A percentile compares a stretch with the other conserved stretches of the same genome.
Conservation (phyloP, 352 stramenopile genomes). For the Aphanomyces cochlioides region DNA sequence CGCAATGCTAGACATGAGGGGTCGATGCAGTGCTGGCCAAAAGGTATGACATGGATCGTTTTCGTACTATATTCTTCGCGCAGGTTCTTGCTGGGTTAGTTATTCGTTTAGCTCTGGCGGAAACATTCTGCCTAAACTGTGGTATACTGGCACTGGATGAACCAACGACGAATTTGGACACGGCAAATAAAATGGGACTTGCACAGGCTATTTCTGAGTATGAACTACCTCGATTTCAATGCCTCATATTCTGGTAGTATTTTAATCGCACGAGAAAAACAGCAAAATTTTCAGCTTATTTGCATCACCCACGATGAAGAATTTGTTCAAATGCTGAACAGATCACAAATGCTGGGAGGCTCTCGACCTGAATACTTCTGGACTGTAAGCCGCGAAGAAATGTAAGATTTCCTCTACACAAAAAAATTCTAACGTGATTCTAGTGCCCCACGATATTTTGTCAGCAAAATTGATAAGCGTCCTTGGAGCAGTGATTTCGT, state of each 20-base stretch:
- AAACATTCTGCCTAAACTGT: conserved; percentile 99
- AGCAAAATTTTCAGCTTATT: conserved; percentile 99
- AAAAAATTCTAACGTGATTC: not conserved
- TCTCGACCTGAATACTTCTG: conserved; percentile 79
- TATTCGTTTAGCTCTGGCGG: conserved; percentile 96
- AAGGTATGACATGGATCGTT: conserved; percentile 54
- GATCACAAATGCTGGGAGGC: conserved; percentile 70
- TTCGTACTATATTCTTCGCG: not conserved
- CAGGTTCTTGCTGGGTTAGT: conserved; percentile 90
- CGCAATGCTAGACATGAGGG: conserved; percentile 97
- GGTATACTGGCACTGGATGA: conserved; percentile 98
- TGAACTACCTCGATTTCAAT: conserved; percentile 18
- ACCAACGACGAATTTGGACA: conserved; percentile 97
- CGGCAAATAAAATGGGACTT: conserved; percentile 94
- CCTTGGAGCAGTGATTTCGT: conserved; percentile 15
- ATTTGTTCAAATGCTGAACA: conserved; percentile 85
- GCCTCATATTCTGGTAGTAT: conserved; percentile 60
- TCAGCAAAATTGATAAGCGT: conserved; percentile 10
- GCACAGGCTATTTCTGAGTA: conserved; percentile 86
- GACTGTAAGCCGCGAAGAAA: conserved; percentile 74
- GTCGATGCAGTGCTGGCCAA: conserved; percentile 97
- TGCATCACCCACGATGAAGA: conserved; percentile 99
- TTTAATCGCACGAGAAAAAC: conserved; percentile 88
- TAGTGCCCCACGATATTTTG: conserved; percentile 14
- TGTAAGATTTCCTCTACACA: conserved; percentile 40